Percentiles rank a stretch among this genome's conserved stretches.
phyloP scores from a whole-genome alignment of 2,329 filamentous ascomycete species.

The Samsoniella hepiali region DNA sequence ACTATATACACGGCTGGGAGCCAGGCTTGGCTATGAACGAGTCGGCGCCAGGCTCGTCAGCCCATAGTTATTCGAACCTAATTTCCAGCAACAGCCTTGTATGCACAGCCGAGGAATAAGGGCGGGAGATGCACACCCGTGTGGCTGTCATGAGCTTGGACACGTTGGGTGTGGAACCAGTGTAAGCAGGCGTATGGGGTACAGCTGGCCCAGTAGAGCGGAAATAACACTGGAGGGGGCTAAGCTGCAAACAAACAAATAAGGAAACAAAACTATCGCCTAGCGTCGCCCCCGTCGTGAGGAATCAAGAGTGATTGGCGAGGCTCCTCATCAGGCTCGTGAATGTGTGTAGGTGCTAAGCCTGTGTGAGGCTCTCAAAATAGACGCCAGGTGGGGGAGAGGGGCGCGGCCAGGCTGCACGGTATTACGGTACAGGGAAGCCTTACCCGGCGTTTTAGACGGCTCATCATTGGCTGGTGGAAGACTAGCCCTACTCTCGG shows the following conservation, averaged over 20 bases:
- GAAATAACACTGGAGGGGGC: background rate
- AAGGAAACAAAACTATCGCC: background rate
- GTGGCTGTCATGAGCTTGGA: conserved; percentile 6
- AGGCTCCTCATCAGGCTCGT: background rate
- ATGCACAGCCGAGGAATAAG: background rate
- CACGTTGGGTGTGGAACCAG: background rate
- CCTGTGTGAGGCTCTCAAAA: background rate
- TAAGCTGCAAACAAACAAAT: background rate
- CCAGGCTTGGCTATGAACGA: background rate
- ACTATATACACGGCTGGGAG: background rate
- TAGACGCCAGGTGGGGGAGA: background rate
- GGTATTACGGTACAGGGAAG: background rate
- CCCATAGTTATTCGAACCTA: background rate
- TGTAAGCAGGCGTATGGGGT: background rate
- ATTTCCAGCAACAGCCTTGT: conserved; percentile 6
- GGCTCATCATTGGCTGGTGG: background rate
- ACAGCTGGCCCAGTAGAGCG: background rate
- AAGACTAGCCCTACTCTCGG: background rate
- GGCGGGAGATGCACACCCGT: background rate
- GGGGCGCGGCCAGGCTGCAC: background rate
- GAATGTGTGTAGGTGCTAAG: background rate
- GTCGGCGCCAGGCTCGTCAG: background rate
- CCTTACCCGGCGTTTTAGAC: background rate
- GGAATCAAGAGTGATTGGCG: background rate
- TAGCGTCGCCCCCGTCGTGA: background rate